Evolutionary conservation across 768 basidiomycete genomes (phyloP).

Genomic region (Boletus speciosus): DNA sequence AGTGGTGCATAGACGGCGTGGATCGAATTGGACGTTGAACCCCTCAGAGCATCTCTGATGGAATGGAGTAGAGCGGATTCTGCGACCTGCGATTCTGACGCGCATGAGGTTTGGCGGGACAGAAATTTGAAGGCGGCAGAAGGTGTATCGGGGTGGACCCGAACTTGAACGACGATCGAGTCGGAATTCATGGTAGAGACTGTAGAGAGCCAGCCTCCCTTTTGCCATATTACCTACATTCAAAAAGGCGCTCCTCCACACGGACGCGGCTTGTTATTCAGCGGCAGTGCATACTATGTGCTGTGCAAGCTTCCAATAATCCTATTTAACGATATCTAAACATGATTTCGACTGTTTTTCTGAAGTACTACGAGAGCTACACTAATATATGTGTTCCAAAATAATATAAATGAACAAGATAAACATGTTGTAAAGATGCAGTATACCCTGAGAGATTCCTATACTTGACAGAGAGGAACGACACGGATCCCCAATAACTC

Average conservation of each 20-base stretch:
- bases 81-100: constrained; percentile 2
- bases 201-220: not conserved
- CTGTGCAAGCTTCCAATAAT: constrained; percentile 7
- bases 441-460: constrained; percentile 32
- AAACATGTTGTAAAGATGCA: constrained; percentile 35
- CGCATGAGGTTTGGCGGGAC: constrained; percentile 23
- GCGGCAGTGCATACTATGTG: not conserved
- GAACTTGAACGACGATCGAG: constrained; percentile 35
- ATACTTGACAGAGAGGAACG: constrained; percentile 24
- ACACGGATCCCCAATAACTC: constrained; percentile 24
- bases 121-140: constrained; percentile 47
- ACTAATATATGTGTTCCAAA: constrained; percentile 34
- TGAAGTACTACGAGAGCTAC: constrained; percentile 24
- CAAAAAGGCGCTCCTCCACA: not conserved
- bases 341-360: not conserved
- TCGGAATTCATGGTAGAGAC: constrained; percentile 15
- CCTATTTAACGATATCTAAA: constrained; percentile 14
- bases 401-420: constrained; percentile 38
- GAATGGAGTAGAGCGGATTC: constrained; percentile 49
- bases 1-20: constrained; percentile 41
- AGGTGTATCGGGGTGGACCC: constrained; percentile 39
- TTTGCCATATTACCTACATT: not conserved
- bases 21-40: constrained; percentile 43
- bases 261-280: too few species aligned
- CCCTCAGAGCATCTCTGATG: constrained; percentile 58